Evolutionary conservation across 169 alveolate genomes (phyloP), one percentile per base, ranked within the genome.

Genomic region (Theileria annulata): DNA sequence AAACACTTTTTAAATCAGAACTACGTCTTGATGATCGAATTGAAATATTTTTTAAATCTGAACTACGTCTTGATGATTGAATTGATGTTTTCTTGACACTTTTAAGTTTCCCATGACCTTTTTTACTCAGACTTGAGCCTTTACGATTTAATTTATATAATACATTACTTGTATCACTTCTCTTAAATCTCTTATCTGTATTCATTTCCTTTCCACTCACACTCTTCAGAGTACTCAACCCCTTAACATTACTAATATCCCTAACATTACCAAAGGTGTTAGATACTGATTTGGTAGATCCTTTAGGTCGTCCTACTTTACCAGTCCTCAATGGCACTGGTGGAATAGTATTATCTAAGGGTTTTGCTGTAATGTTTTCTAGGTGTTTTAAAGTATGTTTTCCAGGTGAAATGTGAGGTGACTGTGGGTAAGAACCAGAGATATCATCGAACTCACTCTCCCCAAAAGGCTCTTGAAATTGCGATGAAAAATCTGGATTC

Each of bases 231-330:
- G 47, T 35, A 8, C 8, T 35, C 47, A 35, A 35, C 3, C 47
- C 47, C 47, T 35, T 35, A 35, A 35, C 47, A 35, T 3, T 35
- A 8, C 8, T 35, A 4, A 35, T 4, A 10, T 17, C 51, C 51
- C 15, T 42, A 42, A 35, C 8, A 35, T 3, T 35, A 35, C 47
- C 47, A 35, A 35, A 8, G 47, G 47, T 35, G 51, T 42, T 1
- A 10, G 51, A 3, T 12, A 42, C 19, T 42, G 51, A 42, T 42
- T 62, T 19, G 37, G 71, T 28, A 2, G 71, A 62, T 1, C 51
- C 71, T 62, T 62, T 21, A 27, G 71, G 71, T 62, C 71, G 6
- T 62, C 71, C 71, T 23, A 30, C 48, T 62, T 37, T 15, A 62
- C 37, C 37, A 37, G 51, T 42, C 13, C 51, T 42, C 51, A 42